A percentile compares a stretch with the other conserved stretches of the same genome.
These are phyloP conservation scores for Nyctanthes arbortristis DNA, from an alignment of 257 asterid species.

Conservation along the genomic window DNA sequence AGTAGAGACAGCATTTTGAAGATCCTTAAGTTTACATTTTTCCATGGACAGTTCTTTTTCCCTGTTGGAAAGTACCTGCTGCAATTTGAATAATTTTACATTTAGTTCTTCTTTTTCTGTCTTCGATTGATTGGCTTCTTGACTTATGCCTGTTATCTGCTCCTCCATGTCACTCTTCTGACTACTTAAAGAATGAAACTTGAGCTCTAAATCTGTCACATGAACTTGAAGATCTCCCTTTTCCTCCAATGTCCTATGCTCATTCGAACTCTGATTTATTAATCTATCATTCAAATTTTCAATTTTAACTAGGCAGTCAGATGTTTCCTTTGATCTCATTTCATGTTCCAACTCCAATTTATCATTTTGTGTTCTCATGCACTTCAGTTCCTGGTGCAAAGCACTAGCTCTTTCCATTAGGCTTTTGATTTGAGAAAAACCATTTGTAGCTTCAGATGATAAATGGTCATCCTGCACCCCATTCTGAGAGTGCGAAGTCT, in stretches of 20 bases:
- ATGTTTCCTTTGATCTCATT: slow-evolving; percentile 23
- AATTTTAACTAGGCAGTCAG: slow-evolving; percentile 17
- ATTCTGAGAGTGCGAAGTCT: slow-evolving; percentile 30
- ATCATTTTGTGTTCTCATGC: slow-evolving; percentile 23
- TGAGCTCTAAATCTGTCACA: slow-evolving; percentile 19
- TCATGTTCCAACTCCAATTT: slow-evolving; percentile 35
- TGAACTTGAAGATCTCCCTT: no score
- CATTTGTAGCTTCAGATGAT: slow-evolving; percentile 20
- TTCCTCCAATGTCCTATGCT: no score
- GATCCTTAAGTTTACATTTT: neutral
- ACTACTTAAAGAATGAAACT: slow-evolving; percentile 23
- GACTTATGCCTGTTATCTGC: slow-evolving; percentile 28
- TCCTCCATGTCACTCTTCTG: slow-evolving; percentile 34
- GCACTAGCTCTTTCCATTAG: slow-evolving; percentile 30
- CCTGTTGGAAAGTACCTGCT: slow-evolving; percentile 29
- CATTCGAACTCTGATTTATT: no score
- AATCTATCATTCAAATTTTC: slow-evolving; percentile 26
- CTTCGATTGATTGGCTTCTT: slow-evolving; percentile 27
- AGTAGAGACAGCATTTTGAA: neutral
- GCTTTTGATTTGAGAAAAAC: no score
- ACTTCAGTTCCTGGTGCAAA: slow-evolving; percentile 26
- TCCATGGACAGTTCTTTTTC: slow-evolving; percentile 35
- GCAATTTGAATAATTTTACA: slow-evolving; percentile 28
- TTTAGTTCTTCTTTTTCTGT: slow-evolving; percentile 29
- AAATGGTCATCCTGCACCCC: slow-evolving; percentile 31